phyloP scores from a whole-genome alignment of 176 grass and related monocot genomes.

The Alloteropsis semialata region DNA sequence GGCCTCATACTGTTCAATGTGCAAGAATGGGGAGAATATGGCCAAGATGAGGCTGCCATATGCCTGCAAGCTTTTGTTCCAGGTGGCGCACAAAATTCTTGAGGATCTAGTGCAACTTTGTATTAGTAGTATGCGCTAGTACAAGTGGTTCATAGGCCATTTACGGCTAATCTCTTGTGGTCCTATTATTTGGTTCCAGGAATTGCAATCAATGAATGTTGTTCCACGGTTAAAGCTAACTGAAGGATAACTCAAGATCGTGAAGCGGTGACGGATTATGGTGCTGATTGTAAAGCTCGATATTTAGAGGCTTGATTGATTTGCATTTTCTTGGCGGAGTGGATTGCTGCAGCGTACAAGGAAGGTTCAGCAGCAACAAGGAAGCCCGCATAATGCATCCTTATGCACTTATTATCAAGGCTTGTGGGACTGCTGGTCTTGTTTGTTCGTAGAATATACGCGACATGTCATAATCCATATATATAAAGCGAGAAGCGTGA shows the following conservation, averaged over 20 bases:
- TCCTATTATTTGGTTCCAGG: background rate
- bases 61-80: conserved; percentile 98
- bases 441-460: background rate
- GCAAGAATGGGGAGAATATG: conserved; percentile 94
- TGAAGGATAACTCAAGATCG: background rate
- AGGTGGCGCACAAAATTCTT: conserved; percentile 40
- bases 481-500: background rate
- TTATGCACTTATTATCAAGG: background rate
- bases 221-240: conserved; percentile 1
- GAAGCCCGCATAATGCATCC: background rate
- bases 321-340: background rate
- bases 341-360: background rate
- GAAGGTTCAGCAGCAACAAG: background rate
- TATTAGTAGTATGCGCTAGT: background rate
- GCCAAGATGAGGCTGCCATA: conserved; percentile 97
- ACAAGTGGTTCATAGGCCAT: background rate
- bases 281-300: background rate
- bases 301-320: background rate
- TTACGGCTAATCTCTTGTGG: background rate
- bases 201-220: conserved; percentile 21
- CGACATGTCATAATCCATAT: too few relatives aligned
- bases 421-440: background rate
- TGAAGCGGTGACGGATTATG: background rate
- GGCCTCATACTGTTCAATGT: conserved; percentile 84
- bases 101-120: background rate